A percentile compares a stretch with the other conserved stretches of the same genome.
Evolutionary conservation across 768 basidiomycete species (phyloP).

Genomic region (Trametes cinnabarina): DNA sequence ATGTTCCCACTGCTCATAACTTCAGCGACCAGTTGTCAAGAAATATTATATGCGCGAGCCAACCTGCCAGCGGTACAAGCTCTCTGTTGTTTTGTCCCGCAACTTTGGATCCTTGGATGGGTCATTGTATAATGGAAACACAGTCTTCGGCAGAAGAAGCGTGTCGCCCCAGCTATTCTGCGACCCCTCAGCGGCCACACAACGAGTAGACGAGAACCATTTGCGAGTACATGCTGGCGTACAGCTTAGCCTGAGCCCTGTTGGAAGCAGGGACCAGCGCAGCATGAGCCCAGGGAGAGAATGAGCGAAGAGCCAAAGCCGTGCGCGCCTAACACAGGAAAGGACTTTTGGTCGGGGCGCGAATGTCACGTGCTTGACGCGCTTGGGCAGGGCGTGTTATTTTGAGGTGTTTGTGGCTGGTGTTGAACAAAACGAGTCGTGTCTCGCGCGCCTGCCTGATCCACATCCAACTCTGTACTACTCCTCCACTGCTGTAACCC

Average conservation of each 20-base stretch:
- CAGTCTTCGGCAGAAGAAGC: constrained; percentile 77
- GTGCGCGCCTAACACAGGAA: background rate
- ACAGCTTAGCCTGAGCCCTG: constrained; percentile 2
- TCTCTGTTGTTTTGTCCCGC: constrained; percentile 62
- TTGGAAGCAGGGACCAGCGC: constrained; percentile 13
- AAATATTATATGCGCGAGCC: constrained; percentile 22
- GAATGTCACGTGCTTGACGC: constrained; percentile 25
- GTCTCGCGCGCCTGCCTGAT: constrained; percentile 2
- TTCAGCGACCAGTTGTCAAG: background rate
- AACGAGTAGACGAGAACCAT: constrained; percentile 10
- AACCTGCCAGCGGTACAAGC: constrained; percentile 80
- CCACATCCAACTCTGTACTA: constrained; percentile 16
- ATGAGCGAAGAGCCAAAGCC: background rate
- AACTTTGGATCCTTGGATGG: constrained; percentile 62
- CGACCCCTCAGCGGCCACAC: background rate
- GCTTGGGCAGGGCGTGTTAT: constrained; percentile 26
- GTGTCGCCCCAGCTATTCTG: constrained; percentile 39
- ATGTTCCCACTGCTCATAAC: constrained; percentile 54
- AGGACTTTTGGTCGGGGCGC: background rate
- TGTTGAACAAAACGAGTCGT: constrained; percentile 32
- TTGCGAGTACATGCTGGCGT: background rate
- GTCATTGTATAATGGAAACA: constrained; percentile 72
- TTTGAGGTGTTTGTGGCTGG: constrained; percentile 28
- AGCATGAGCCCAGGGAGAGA: constrained; percentile 15
- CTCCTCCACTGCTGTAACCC: constrained; percentile 18